Evolutionary conservation across 805 yeast species (phyloP), one percentile per base, ranked within the genome.

Genomic region (Spathaspora arborariae): DNA sequence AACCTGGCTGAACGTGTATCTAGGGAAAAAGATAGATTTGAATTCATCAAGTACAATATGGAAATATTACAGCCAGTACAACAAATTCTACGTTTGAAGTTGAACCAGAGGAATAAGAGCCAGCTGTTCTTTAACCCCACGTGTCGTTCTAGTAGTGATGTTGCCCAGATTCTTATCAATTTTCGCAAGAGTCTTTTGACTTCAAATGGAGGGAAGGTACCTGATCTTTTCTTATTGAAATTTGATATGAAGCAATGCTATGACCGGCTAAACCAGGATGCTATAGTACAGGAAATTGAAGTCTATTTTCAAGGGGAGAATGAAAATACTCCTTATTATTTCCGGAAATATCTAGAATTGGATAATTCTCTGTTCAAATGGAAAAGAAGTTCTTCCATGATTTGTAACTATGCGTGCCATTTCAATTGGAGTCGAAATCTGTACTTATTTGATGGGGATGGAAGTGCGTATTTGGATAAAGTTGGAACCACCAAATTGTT

Each of bases 171-270:
- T 3, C 50, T 85, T 0, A 48, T 59, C 5, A 33, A 53, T 0
- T 86, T 70, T 54, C 77, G 72, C 45, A 39, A 44, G 1, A 22
- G 26, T 0, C 51, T 59, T 9, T n/a, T 41, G 2, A 3, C 16
- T 15, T 41, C 41, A 21, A 24, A 42, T 22, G 20, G 50, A 15
- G 56, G 58, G 0, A 36, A 18, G 2, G 13, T 74, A 3, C 80
- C 80, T 0, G 42, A 52, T 1, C 51, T 82, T 0, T 77, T 69
- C 56, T 77, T 77, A 13, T 68, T 85, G 20, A 88, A 86, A 53
- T 85, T 88, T 61, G 98, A 91, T 60, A 80, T 87, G 51, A 75
- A 74, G 46, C 75, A 82, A 2, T 89, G 96, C 46, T 91, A 81
- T 60, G 97, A 92, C 56, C 77, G 81, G 2, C 67, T 90, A 15